Evolutionary conservation across 129 eudicot species (phyloP).

Genomic region (Cynara cardunculus): DNA sequence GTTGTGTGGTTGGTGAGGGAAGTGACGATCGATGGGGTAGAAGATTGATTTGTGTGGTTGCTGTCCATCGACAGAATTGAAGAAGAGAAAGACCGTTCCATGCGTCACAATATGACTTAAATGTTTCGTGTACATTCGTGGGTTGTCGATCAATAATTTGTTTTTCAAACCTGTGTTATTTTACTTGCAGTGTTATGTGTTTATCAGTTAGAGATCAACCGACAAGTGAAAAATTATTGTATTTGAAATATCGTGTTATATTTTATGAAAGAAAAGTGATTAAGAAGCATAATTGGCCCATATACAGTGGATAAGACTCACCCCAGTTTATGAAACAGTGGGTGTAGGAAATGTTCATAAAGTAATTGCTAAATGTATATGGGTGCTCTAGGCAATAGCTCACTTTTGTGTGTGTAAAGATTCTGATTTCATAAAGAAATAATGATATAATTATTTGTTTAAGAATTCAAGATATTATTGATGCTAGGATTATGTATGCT

Average conservation of each 20-base stretch:
- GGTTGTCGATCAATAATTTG: not conserved
- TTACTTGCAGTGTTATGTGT: not conserved
- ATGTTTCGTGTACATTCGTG: not conserved
- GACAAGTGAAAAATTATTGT: too few species aligned
- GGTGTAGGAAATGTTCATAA: conserved; percentile 7
- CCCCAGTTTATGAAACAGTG: conserved; percentile 17
- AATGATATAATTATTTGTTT: conserved; percentile 6
- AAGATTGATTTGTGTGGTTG: not conserved
- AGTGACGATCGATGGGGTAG: not conserved
- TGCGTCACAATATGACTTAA: too few species aligned
- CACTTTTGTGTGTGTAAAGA: conserved; percentile 11
- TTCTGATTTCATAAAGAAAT: not conserved
- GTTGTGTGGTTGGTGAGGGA: not conserved
- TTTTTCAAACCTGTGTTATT: not conserved
- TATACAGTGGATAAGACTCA: conserved; percentile 11
- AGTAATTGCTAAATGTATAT: not conserved
- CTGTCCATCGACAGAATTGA: not conserved
- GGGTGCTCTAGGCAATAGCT: not conserved
- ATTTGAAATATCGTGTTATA: too few species aligned
- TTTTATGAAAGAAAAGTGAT: not conserved
- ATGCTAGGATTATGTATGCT: conserved; percentile 6
- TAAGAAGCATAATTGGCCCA: not conserved
- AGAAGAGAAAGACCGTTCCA: not conserved
- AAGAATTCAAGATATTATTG: not conserved
- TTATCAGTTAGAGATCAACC: not conserved